Conservation (phyloP, 1,139 yeast genomes). For the Kluyveromyces sp. region DNA sequence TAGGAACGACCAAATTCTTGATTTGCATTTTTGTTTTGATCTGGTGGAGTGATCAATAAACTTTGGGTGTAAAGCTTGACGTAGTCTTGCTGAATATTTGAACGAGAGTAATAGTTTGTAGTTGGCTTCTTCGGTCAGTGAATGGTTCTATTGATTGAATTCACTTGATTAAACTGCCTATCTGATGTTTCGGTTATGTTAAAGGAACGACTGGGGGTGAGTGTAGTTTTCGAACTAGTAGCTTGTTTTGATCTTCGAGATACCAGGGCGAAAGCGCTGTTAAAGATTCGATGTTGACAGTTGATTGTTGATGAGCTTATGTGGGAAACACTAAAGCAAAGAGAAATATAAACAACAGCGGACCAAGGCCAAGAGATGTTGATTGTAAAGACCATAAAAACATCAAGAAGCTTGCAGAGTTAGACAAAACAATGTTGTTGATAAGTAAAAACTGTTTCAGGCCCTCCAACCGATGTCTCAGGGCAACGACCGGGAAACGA, state of each 20-base stretch:
- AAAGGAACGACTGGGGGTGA: slow-evolving; percentile 13
- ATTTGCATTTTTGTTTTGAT: slow-evolving; percentile 8
- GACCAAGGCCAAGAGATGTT: neutral
- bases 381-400: neutral
- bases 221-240: neutral
- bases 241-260: neutral
- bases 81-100: too few species aligned
- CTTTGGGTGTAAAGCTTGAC: neutral
- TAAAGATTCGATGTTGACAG: neutral
- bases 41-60: neutral
- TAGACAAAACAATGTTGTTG: neutral
- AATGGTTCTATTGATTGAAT: neutral
- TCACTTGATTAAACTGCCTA: neutral
- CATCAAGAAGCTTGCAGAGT: neutral
- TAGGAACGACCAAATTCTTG: slow-evolving; percentile 7
- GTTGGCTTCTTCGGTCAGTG: too few species aligned
- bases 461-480: too few species aligned
- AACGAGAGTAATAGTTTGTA: neutral
- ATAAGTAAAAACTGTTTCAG: too few species aligned
- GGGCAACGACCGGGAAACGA: too few species aligned
- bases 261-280: neutral
- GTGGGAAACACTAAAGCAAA: neutral
- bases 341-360: neutral
- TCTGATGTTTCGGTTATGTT: neutral
- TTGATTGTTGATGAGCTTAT: neutral